phyloP scores from a whole-genome alignment of 2,329 filamentous ascomycete species.

The Colletotrichum eremochloae region DNA sequence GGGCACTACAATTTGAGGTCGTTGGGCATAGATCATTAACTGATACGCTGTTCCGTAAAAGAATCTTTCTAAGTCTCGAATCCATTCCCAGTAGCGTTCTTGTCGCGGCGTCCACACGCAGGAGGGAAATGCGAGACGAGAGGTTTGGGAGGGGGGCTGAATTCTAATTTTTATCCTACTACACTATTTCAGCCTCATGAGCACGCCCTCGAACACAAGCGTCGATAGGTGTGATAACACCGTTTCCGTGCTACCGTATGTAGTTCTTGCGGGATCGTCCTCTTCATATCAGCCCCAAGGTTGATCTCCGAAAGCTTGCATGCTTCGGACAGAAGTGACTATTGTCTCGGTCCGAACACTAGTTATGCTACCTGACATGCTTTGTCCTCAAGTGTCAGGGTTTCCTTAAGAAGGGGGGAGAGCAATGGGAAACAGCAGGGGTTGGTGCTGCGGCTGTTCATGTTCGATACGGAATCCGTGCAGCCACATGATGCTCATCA shows the following conservation, averaged over 20 bases:
- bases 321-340: constrained; percentile 1
- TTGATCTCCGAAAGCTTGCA: constrained; percentile 24
- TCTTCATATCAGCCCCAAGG: background rate
- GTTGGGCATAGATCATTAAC: background rate
- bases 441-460: constrained; percentile 4
- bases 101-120: constrained; percentile 10
- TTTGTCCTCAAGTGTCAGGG: background rate
- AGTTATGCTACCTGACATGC: background rate
- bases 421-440: background rate
- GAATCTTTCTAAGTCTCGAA: background rate
- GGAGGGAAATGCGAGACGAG: constrained; percentile 21
- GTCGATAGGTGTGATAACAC: background rate
- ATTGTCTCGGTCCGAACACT: constrained; percentile 1
- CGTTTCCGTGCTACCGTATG: background rate
- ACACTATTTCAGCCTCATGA: constrained; percentile 13
- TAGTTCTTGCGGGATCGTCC: background rate
- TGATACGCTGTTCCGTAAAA: background rate
- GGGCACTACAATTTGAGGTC: background rate
- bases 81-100: background rate
- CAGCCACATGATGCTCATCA: constrained; percentile 2
- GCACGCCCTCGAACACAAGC: background rate
- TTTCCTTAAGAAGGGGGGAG: background rate
- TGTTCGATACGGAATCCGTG: constrained; percentile 1
- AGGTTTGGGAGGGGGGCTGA: background rate
- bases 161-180: background rate